Percentiles rank a stretch among this genome's conserved stretches.
Conservation (phyloP, 169 alveolate species). For the Miamiensis avidus region DNA sequence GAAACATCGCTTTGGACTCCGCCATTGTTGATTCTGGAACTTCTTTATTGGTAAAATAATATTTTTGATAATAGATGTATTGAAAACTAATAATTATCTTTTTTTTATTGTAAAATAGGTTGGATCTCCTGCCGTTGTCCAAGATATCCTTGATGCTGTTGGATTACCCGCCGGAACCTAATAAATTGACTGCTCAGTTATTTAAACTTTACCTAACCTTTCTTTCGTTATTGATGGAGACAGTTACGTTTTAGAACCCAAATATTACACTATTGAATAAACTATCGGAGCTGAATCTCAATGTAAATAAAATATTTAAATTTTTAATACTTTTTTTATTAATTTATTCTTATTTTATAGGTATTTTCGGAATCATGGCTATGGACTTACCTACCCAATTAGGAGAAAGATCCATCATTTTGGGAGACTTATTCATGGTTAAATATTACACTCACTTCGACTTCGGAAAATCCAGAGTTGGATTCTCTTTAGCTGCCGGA, state of each 20-base stretch:
- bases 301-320: no score
- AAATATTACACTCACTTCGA: constrained; percentile 66
- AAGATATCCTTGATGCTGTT: not conserved
- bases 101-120: not conserved
- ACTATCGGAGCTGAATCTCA: constrained; percentile 43
- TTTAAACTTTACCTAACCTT: constrained; percentile 51
- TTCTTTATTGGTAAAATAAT: constrained; percentile 70
- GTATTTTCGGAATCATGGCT: constrained; percentile 46
- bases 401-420: constrained; percentile 49
- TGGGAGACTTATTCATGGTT: constrained; percentile 75
- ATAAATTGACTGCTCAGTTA: constrained; percentile 59
- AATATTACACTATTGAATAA: constrained; percentile 65
- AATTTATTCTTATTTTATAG: no score
- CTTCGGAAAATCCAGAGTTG: constrained; percentile 58
- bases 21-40: constrained; percentile 88
- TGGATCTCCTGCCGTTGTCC: not conserved
- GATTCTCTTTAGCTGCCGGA: constrained; percentile 53
- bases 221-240: constrained; percentile 53
- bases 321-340: no score
- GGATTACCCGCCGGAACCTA: constrained; percentile 42
- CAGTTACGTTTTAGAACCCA: constrained; percentile 53
- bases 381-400: constrained; percentile 38
- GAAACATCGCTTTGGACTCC: constrained; percentile 5
- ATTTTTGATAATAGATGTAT: constrained; percentile 59
- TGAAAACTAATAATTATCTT: constrained; percentile 44